These are phyloP conservation scores for Deinandra increscens DNA, from an alignment of 129 eudicot genomes.

Conservation along the genomic window DNA sequence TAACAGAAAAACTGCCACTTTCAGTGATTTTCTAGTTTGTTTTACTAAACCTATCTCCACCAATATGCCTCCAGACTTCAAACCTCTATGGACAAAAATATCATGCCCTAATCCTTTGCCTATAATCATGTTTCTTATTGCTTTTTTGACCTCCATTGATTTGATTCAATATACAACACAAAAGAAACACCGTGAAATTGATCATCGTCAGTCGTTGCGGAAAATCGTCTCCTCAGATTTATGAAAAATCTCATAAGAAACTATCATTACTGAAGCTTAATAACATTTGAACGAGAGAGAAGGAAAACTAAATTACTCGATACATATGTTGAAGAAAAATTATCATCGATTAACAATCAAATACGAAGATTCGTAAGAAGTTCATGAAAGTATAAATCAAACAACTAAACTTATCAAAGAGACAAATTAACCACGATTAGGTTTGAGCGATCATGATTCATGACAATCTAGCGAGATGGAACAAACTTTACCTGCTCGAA, in stretches of 20 bases:
- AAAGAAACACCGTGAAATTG: background rate
- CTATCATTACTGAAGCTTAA: background rate
- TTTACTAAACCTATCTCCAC: background rate
- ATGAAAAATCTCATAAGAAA: background rate
- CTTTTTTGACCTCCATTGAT: background rate
- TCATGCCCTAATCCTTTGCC: background rate
- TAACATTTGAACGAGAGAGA: background rate
- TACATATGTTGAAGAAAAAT: background rate
- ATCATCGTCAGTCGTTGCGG: no score
- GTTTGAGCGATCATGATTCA: background rate
- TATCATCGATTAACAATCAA: background rate
- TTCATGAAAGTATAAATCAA: background rate
- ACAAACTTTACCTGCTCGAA: slow-evolving; percentile 5
- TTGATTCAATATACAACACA: background rate
- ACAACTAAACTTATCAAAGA: background rate
- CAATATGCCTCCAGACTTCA: background rate
- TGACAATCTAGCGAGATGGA: background rate
- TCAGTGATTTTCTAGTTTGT: no score
- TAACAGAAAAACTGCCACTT: background rate
- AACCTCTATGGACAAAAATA: background rate
- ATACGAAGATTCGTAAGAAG: background rate
- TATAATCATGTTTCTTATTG: background rate
- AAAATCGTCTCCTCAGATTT: background rate
- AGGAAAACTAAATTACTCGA: background rate
- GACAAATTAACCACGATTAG: background rate